Evolutionary conservation across 129 eudicot species (phyloP).

Genomic region (Chrysanthemum lavandulifolium): DNA sequence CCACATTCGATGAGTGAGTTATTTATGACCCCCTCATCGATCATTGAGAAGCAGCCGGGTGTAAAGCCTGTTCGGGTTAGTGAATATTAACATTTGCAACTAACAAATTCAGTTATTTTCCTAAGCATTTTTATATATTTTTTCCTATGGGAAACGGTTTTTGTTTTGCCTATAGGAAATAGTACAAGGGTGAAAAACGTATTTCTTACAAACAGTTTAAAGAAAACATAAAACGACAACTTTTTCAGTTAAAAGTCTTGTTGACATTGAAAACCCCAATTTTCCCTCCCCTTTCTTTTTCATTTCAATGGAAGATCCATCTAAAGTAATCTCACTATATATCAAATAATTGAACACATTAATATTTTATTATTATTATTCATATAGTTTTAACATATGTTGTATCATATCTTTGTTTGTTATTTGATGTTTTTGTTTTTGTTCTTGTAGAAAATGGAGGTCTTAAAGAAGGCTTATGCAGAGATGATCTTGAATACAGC

Average conservation of each 20-base stretch:
- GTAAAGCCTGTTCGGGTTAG: too few relatives aligned
- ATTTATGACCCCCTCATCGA: too few relatives aligned
- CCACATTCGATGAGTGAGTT: too few relatives aligned
- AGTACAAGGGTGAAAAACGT: conserved; percentile 18
- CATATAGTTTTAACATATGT: too few relatives aligned
- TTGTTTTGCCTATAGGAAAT: too few relatives aligned
- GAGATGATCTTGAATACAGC: conserved; percentile 72
- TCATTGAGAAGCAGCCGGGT: too few relatives aligned
- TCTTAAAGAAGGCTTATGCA: conserved; percentile 75
- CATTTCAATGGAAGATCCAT: conserved; percentile 38
- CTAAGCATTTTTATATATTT: too few relatives aligned
- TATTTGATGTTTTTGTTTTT: neutral
- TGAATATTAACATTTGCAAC: too few relatives aligned
- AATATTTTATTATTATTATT: too few relatives aligned
- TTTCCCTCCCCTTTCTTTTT: conserved; percentile 38
- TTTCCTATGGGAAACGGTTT: too few relatives aligned
- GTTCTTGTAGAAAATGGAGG: conserved; percentile 43
- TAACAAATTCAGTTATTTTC: too few relatives aligned
- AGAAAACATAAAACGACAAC: conserved; percentile 29
- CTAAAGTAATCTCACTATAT: conserved; percentile 21
- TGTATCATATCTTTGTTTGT: too few relatives aligned
- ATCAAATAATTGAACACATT: neutral
- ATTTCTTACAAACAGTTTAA: conserved; percentile 9
- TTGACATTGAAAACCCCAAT: conserved; percentile 31
- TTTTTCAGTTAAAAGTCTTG: conserved; percentile 32